phyloP scores from a whole-genome alignment of 768 basidiomycete genomes.

The Fomitopsis pulvina region DNA sequence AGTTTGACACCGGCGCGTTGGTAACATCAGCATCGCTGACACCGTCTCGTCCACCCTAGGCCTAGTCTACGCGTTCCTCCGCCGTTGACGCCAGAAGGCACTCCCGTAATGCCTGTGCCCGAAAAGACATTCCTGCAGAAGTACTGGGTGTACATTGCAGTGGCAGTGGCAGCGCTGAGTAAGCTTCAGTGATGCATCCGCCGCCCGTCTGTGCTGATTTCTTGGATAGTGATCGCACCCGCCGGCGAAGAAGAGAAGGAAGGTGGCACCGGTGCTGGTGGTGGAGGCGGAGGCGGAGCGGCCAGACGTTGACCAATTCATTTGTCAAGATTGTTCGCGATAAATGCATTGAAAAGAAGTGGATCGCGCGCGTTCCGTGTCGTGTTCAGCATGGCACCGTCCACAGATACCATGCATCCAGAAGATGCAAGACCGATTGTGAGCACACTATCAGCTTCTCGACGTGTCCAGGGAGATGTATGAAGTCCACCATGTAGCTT shows the following conservation, averaged over 20 bases:
- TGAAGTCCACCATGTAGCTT: neutral
- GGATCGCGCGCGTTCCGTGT: too few species aligned
- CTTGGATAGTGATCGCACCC: constrained; percentile 7
- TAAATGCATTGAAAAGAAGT: too few species aligned
- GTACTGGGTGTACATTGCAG: constrained; percentile 82
- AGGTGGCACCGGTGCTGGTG: constrained; percentile 8
- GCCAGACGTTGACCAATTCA: neutral
- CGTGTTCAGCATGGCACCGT: neutral
- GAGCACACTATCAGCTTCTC: neutral
- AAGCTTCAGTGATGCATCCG: constrained; percentile 24
- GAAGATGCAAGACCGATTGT: too few species aligned
- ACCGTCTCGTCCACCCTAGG: constrained; percentile 30
- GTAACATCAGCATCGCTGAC: neutral
- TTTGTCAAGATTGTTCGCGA: neutral
- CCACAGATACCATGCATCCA: too few species aligned
- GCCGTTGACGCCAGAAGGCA: constrained; percentile 58
- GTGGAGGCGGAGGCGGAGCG: constrained; percentile 7
- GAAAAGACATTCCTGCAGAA: constrained; percentile 84
- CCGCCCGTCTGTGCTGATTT: neutral
- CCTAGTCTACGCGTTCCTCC: constrained; percentile 65
- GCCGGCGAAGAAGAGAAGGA: constrained; percentile 11
- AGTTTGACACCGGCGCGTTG: neutral
- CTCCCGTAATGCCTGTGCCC: constrained; percentile 47
- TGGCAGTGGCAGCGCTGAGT: constrained; percentile 53
- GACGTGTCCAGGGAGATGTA: neutral